Base-by-base conservation (phyloP, 495 filamentous ascomycete species). In the Sordaria brevicollis region DNA sequence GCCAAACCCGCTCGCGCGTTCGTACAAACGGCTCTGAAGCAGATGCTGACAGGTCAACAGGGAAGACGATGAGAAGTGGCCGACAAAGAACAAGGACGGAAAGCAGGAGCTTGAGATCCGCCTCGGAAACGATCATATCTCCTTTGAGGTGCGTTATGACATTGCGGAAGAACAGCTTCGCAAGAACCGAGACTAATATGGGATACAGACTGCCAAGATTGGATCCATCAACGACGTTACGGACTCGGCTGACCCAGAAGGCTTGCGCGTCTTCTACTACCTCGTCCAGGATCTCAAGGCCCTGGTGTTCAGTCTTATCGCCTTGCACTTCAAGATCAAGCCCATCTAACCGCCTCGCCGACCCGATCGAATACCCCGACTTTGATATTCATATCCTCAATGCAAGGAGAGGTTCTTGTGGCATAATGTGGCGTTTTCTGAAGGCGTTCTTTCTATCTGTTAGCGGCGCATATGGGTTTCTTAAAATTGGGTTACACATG, bases 31-130 rank as follows among this genome's bases (percentile, higher is more conserved):
- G 54, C n/a, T 4, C n/a, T 10, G 15, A 9, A 31, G 11, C 31
- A 15, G 38, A 29, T n/a, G 71, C 78, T 85, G 71, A 84, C 66
- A 35, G 41, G 15, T 21, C 19, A 35, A 71, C 74, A 97, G 93
- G 86, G 96, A 99, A 87, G 95, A 98, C 77, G 96, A 99, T 76
- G 90, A 88, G n/a, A 97, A 97, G 80, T 99, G 96, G 96, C 96
- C 96, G 2, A 92, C 94, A 80, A 99, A 98, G 86, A 98, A 98
- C 82, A 98, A 97, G 83, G 96, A 99, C 77, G 96, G 96, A 49
- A 88, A 94, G 67, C 96, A 98, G 76, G 96, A 99, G 81, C 85
- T 99, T 66, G 96, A 99, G 79, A 98, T 99, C 68, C 86, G 93
- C 21, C 74, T 99, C 36, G 96, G 95, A 13, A 95, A 90, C 74